Percentiles rank a stretch among this genome's conserved stretches.
These are phyloP conservation scores for Apostasia shenzhenica DNA, from an alignment of 106 monocot genomes.

Conservation along the genomic window DNA sequence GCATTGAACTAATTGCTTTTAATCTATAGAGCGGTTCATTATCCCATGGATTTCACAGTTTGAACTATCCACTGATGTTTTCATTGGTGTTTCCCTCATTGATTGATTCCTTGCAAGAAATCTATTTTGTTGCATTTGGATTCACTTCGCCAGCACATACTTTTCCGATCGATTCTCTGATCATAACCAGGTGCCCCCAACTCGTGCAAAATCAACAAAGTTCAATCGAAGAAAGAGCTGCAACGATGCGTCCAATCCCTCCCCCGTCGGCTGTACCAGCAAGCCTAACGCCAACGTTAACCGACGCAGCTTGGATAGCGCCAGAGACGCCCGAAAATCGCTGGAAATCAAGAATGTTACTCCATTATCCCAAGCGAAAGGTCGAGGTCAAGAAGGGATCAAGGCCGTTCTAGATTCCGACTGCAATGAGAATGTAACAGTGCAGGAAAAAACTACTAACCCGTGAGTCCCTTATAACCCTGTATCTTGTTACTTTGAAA, in stretches of 20 bases:
- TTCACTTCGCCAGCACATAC: not conserved
- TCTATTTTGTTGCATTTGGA: no score
- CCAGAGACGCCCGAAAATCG: slow-evolving; percentile 12
- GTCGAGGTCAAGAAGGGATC: not conserved
- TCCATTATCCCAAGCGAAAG: not conserved
- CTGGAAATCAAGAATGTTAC: slow-evolving; percentile 6
- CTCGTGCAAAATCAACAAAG: slow-evolving; percentile 60
- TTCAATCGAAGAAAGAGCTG: slow-evolving; percentile 45
- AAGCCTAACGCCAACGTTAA: not conserved
- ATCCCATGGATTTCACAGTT: not conserved
- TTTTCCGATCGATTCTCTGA: not conserved
- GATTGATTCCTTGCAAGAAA: not conserved
- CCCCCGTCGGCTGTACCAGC: slow-evolving; percentile 8
- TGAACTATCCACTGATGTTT: not conserved
- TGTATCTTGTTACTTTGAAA: no score
- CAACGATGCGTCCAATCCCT: slow-evolving; percentile 14
- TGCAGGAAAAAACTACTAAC: no score
- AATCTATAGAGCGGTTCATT: no score
- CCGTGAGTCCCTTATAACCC: no score
- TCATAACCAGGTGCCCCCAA: slow-evolving; percentile 34
- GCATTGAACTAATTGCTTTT: no score
- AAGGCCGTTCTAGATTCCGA: not conserved
- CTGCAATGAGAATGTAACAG: no score
- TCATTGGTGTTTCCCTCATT: not conserved
- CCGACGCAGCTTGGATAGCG: slow-evolving; percentile 14